Base-by-base conservation (phyloP, 345 rosid species). In the Diplotaxis tenuifolia region DNA sequence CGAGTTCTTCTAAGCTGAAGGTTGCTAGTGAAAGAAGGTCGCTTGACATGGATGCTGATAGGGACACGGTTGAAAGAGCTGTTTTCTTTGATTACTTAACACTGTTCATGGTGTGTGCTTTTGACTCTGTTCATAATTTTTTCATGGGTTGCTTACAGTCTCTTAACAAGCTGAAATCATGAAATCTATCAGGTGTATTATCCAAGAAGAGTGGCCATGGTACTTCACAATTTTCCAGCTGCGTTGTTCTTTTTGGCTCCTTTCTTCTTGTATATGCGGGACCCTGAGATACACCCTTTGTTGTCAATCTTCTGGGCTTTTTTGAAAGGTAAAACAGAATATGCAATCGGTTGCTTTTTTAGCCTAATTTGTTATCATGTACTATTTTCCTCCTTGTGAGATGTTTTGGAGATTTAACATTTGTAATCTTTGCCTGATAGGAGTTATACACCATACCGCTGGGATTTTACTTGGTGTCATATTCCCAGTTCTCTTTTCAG, bases 41-140 rank as follows among this genome's bases (percentile, higher is more conserved):
- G 58, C 72, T 81, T 73, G 73, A 62, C 65, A 77, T 82, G 67
- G 75, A 65, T 79, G 59, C 77, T 61, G 54, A 75, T 29, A 78
- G 54, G 19, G 76, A 81, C 56, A 70, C 27, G 71, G 86, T 85
- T 80, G 98, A 86, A 75, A 80, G 85, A 62, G 91, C 96, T 72
- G 82, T 95, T 76, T 95, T 86, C 96, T 95, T 95, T 84, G 99
- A 95, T 81, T 95, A 88, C 84, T 83, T 95, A 55, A 84, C 92
- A 40, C 69, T 79, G 84, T 79, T 92, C 85, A 80, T 88, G 87
- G 99, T 95, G 76, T 19, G 85, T 56, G 62, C 18, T 62, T 65
- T 60, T 64, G 68, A 52, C 45, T 45, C 10, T 34, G 20, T 22
- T 68, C 47, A 40, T 60, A 14, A 20, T 38, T 23, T 61, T 53